Evolutionary conservation across 768 basidiomycete species (phyloP).

Genomic region (Tulasnella sp.): DNA sequence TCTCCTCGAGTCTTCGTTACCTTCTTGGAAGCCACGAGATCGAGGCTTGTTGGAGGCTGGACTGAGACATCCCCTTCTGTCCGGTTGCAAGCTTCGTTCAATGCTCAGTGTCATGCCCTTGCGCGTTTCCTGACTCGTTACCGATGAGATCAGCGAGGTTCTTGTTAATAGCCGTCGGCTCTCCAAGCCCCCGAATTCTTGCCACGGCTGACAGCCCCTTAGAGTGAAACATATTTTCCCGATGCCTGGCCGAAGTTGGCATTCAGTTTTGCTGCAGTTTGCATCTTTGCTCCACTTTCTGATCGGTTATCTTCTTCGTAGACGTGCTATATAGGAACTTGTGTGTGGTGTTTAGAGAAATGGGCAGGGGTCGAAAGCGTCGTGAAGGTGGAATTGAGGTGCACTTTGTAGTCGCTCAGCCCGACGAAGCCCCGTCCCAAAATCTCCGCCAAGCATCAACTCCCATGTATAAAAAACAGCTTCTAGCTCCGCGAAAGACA

Average conservation of each 20-base stretch:
- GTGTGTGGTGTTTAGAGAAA: not conserved
- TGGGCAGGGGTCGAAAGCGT: not conserved
- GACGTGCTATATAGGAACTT: too few relatives aligned
- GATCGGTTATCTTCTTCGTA: not conserved
- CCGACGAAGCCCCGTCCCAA: not conserved
- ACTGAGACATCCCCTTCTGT: not conserved
- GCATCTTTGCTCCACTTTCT: not conserved
- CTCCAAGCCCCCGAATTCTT: not conserved
- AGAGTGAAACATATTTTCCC: not conserved
- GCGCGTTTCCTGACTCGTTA: not conserved
- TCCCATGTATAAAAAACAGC: not conserved
- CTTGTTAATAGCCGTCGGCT: not conserved
- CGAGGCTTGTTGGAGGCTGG: not conserved
- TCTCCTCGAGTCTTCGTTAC: not conserved
- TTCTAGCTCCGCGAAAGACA: not conserved
- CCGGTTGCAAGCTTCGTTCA: not conserved
- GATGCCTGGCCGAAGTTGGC: not conserved
- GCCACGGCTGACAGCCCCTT: not conserved
- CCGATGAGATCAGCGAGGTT: not conserved
- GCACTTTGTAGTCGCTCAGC: not conserved
- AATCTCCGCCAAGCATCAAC: not conserved
- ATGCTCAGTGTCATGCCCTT: not conserved
- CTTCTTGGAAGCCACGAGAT: not conserved
- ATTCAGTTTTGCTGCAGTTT: not conserved
- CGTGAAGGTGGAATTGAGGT: not conserved